phyloP scores from a whole-genome alignment of 345 rosid genomes.

The Noccaea caerulescens region DNA sequence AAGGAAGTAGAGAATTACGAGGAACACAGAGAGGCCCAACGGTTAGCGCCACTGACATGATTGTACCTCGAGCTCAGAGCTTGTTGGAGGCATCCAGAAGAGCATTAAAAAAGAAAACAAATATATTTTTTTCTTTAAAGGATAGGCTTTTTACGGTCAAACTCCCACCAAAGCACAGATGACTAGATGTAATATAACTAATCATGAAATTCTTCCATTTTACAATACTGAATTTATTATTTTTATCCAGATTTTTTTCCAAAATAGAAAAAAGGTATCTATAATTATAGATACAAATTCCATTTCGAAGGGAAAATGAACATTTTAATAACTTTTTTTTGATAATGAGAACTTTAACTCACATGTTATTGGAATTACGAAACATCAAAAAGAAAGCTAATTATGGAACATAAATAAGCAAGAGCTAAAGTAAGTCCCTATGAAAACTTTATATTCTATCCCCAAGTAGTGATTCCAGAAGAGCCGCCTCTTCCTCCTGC shows the following conservation, averaged over 20 bases:
- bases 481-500: constrained; percentile 95
- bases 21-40: constrained; percentile 17
- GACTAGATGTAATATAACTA: not conserved
- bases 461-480: constrained; percentile 76
- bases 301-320: not conserved
- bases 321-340: not conserved
- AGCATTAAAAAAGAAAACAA: not conserved
- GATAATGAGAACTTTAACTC: not conserved
- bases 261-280: too few species aligned
- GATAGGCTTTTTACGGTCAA: constrained; percentile 34
- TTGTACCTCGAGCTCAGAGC: not conserved
- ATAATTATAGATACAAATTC: not conserved
- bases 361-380: constrained; percentile 11
- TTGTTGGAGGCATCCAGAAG: not conserved
- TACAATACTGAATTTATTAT: too few species aligned
- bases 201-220: not conserved
- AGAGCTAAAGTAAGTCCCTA: constrained; percentile 31
- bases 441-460: constrained; percentile 48
- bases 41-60: constrained; percentile 30
- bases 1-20: constrained; percentile 30
- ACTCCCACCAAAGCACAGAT: constrained; percentile 1
- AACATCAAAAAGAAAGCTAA: constrained; percentile 24
- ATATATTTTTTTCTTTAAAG: not conserved
- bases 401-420: constrained; percentile 18
- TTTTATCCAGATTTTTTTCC: too few species aligned